phyloP scores from a whole-genome alignment of 176 grass and related monocot species.

The Guadua angustifolia region DNA sequence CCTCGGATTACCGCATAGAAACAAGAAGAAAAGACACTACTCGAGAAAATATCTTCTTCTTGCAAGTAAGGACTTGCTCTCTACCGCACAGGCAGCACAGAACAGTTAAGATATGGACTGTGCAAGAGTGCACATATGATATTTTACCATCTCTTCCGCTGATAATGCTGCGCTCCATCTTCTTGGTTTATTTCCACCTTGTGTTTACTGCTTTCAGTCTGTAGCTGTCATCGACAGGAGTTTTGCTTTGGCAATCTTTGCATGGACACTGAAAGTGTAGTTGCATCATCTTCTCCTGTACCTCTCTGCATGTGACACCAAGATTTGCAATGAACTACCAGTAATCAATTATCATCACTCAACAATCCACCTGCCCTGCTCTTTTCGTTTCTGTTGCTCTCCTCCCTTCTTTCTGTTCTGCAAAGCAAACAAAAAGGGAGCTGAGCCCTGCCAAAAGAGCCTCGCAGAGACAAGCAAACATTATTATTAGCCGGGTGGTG shows the following conservation, averaged over 20 bases:
- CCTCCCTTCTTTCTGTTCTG: conserved; percentile 1
- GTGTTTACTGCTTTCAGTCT: not conserved
- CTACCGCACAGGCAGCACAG: not conserved
- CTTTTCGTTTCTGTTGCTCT: not conserved
- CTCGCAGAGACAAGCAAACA: not conserved
- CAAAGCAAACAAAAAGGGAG: conserved; percentile 17
- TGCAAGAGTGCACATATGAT: not conserved
- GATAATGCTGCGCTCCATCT: not conserved
- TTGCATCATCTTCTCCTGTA: not conserved
- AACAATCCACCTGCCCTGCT: not conserved
- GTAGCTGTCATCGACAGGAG: too few species aligned
- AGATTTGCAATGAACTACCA: not conserved
- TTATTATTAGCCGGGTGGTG: not conserved
- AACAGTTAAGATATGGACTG: not conserved
- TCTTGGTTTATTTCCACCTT: not conserved
- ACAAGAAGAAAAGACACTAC: not conserved
- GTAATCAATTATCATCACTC: not conserved
- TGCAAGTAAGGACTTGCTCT: not conserved
- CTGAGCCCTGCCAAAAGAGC: not conserved
- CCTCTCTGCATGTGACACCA: not conserved
- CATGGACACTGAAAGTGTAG: not conserved
- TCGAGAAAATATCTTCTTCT: not conserved
- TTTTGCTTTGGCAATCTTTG: not conserved
- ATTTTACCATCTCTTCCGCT: not conserved
- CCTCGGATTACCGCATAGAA: not conserved